Conservation (phyloP, 371 early-diverging fungal genomes). For the Rhizopus microsporus region DNA sequence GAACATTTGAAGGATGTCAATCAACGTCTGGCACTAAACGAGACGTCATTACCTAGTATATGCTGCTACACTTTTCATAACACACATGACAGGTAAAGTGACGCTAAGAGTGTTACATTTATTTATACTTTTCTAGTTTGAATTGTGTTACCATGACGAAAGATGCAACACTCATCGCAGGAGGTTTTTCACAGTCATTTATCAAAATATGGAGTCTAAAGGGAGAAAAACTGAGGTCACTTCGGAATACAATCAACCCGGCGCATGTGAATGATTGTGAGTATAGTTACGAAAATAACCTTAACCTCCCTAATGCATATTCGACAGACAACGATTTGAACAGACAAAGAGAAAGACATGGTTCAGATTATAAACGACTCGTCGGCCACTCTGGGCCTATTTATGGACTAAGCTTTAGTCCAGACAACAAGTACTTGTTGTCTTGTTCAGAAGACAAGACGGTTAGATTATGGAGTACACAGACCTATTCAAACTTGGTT, state of each 20-base stretch:
- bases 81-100: conserved; percentile 70
- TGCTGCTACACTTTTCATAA: conserved; percentile 99
- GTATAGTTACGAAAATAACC: conserved; percentile 4
- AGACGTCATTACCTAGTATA: conserved; percentile 84
- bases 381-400: conserved; percentile 98
- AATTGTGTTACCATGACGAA: conserved; percentile 74
- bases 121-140: conserved; percentile 35
- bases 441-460: conserved; percentile 97
- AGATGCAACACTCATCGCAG: conserved; percentile 74
- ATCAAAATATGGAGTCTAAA: conserved; percentile 84
- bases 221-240: conserved; percentile 62
- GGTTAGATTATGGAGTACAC: conserved; percentile 96
- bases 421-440: conserved; percentile 86
- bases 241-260: conserved; percentile 62
- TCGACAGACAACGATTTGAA: conserved; percentile 53
- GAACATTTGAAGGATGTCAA: conserved; percentile 78
- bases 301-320: not conserved
- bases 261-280: conserved; percentile 53
- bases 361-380: conserved; percentile 68
- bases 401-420: conserved; percentile 89
- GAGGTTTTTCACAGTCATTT: conserved; percentile 86
- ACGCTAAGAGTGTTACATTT: not conserved
- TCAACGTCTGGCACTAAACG: conserved; percentile 72
- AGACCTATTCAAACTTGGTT: conserved; percentile 88
- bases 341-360: conserved; percentile 50